A percentile compares a stretch with the other conserved stretches of the same genome.
These are phyloP conservation scores for Candida maltosa DNA, from an alignment of 805 yeast species.

Conservation along the genomic window DNA sequence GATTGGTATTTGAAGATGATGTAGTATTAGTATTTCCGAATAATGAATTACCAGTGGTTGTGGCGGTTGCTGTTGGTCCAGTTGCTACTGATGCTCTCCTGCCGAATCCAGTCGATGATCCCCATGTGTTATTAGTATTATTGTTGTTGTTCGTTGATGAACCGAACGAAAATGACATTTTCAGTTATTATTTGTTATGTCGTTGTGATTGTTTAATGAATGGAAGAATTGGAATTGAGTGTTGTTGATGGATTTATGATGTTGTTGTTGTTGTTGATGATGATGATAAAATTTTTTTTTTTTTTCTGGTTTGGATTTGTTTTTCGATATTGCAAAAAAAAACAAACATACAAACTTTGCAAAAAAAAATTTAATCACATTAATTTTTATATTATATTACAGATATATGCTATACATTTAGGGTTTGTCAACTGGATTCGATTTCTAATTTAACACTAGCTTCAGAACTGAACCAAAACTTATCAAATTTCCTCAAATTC, in stretches of 20 bases:
- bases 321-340: background rate
- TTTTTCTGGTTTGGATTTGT: background rate
- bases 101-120: slow-evolving; percentile 20
- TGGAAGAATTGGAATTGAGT: too few species aligned
- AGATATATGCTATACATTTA: background rate
- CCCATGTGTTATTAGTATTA: slow-evolving; percentile 14
- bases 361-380: too few species aligned
- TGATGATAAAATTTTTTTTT: background rate
- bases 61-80: slow-evolving; percentile 11
- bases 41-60: slow-evolving; percentile 7
- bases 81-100: slow-evolving; percentile 16
- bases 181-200: too few species aligned
- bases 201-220: too few species aligned
- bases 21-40: slow-evolving; percentile 8
- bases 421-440: too few species aligned
- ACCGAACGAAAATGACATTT: slow-evolving; percentile 11
- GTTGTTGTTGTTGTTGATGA: background rate
- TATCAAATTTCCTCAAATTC: slow-evolving; percentile 42
- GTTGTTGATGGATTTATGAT: too few species aligned
- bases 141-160: slow-evolving; percentile 9
- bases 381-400: background rate
- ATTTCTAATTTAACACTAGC: slow-evolving; percentile 18
- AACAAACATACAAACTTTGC: too few species aligned
- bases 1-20: background rate
- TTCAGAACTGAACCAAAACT: slow-evolving; percentile 43